Conservation (phyloP, 768 basidiomycete species). For the Xerocomus potaroensis region DNA sequence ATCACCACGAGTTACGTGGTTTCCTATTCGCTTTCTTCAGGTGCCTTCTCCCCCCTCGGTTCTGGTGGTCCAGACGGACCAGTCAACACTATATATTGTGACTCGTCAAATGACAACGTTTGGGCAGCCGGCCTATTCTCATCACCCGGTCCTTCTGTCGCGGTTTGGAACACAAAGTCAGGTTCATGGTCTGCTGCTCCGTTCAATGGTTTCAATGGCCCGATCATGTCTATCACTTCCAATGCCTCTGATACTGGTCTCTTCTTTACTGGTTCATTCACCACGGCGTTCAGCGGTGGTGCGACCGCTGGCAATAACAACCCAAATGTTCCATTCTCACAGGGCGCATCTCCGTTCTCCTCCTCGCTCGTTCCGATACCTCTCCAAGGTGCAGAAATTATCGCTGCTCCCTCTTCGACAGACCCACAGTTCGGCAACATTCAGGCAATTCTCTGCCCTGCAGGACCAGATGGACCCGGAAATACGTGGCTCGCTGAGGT, state of each 20-base stretch:
- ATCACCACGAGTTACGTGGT: conserved; percentile 67
- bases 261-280: conserved; percentile 87
- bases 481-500: conserved; percentile 84
- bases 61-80: conserved; percentile 69
- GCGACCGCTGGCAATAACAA: conserved; percentile 60
- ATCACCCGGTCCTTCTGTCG: conserved; percentile 62
- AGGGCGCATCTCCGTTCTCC: conserved; percentile 80
- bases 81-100: conserved; percentile 76
- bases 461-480: conserved; percentile 73
- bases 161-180: conserved; percentile 62
- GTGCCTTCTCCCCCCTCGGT: conserved; percentile 58
- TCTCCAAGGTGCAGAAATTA: conserved; percentile 50
- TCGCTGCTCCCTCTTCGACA: conserved; percentile 61
- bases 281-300: conserved; percentile 63
- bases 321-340: conserved; percentile 80
- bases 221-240: conserved; percentile 72
- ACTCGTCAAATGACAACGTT: conserved; percentile 54
- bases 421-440: conserved; percentile 60
- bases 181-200: conserved; percentile 72
- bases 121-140: conserved; percentile 81
- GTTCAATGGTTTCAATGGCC: conserved; percentile 72
- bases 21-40: conserved; percentile 61
- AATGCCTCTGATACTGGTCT: conserved; percentile 69
- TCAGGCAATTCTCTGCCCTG: conserved; percentile 75
- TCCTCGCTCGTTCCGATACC: conserved; percentile 85